These are phyloP conservation scores for Sporobolomyces phaffii DNA, from an alignment of 768 basidiomycete genomes.

Conservation along the genomic window DNA sequence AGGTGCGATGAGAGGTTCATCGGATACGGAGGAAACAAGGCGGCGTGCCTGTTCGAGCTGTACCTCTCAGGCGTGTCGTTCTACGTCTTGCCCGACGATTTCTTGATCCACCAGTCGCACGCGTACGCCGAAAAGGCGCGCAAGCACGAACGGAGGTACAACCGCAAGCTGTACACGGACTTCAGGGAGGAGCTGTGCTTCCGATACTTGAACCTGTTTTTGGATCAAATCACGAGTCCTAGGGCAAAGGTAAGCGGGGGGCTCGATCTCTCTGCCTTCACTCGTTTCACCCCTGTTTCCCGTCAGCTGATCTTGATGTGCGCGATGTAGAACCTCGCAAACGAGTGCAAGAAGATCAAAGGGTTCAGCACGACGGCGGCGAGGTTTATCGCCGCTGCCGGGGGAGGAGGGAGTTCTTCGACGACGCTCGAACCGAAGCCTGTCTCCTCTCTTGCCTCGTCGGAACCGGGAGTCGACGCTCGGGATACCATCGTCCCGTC, in stretches of 20 bases:
- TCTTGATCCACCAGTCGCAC: slow-evolving; percentile 81
- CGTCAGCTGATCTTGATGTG: neutral
- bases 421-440: too few species aligned
- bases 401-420: neutral
- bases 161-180: slow-evolving; percentile 68
- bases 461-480: too few species aligned
- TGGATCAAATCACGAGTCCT: slow-evolving; percentile 54
- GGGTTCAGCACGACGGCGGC: slow-evolving; percentile 38
- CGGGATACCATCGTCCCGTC: too few species aligned
- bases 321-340: slow-evolving; percentile 34
- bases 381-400: slow-evolving; percentile 30
- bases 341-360: slow-evolving; percentile 44
- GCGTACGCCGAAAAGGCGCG: slow-evolving; percentile 69
- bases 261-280: slow-evolving; percentile 44
- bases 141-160: slow-evolving; percentile 67
- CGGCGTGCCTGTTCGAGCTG: slow-evolving; percentile 85
- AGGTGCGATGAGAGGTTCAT: slow-evolving; percentile 90
- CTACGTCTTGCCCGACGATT: slow-evolving; percentile 79
- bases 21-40: slow-evolving; percentile 88
- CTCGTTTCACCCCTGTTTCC: neutral
- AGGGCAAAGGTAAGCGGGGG: slow-evolving; percentile 38
- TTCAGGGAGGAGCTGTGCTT: slow-evolving; percentile 72
- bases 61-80: slow-evolving; percentile 77
- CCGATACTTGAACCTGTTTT: slow-evolving; percentile 62
- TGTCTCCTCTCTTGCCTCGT: too few species aligned